Conservation (phyloP, 164 flowering plant species). For the Paratinospora sagittata region DNA sequence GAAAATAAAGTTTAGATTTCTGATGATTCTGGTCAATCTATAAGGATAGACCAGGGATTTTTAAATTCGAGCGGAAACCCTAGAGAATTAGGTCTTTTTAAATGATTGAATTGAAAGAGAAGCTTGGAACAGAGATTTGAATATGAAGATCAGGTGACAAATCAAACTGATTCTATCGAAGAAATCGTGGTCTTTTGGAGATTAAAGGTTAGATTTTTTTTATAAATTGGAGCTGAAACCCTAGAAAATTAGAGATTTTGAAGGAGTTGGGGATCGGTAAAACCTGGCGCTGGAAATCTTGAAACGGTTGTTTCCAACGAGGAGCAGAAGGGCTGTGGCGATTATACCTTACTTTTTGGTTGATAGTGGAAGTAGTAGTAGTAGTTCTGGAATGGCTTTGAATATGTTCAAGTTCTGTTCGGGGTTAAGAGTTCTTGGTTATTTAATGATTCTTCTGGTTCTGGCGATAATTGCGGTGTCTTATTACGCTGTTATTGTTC, state of each 20-base stretch:
- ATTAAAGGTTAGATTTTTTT: too few species aligned
- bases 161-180: too few species aligned
- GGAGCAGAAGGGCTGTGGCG: conserved; percentile 19
- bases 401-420: conserved; percentile 77
- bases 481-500: conserved; percentile 67
- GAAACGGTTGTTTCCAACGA: conserved; percentile 56
- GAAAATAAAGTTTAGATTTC: background rate
- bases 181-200: too few species aligned
- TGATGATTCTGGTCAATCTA: background rate
- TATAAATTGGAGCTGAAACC: background rate
- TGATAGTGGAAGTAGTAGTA: conserved; percentile 19
- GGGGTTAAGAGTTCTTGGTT: conserved; percentile 66
- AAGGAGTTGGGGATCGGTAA: conserved; percentile 11
- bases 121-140: too few species aligned
- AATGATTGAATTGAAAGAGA: background rate
- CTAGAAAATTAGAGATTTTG: background rate
- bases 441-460: conserved; percentile 73
- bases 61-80: background rate
- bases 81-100: background rate
- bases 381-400: conserved; percentile 20
- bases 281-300: conserved; percentile 66
- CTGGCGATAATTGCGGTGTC: conserved; percentile 55
- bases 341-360: conserved; percentile 13
- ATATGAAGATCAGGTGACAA: too few species aligned
- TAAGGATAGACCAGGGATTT: background rate